Conservation (phyloP, 163 green algal genomes). For the Prototheca stagnorum region DNA sequence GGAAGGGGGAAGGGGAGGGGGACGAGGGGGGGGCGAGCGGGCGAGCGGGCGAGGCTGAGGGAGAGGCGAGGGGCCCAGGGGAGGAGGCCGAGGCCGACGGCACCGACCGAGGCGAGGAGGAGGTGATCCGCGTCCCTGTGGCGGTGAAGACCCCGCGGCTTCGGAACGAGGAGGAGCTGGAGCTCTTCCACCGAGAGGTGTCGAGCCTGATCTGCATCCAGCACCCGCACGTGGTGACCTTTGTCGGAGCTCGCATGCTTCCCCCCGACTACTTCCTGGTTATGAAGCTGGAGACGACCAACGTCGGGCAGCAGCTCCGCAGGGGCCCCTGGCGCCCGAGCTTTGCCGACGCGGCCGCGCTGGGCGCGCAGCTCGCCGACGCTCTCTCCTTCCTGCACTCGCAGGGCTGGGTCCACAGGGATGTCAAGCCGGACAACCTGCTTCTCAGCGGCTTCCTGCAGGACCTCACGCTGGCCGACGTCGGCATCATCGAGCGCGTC, state of each 20-base stretch:
- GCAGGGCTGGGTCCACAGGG: conserved; percentile 56
- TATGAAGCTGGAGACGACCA: conserved; percentile 31
- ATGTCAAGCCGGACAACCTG: conserved; percentile 80
- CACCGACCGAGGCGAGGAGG: no score
- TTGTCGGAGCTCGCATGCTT: conserved; percentile 35
- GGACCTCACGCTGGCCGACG: conserved; percentile 34
- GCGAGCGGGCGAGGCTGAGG: no score
- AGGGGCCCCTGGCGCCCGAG: conserved; percentile 21
- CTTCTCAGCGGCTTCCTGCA: conserved; percentile 22
- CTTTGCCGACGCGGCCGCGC: conserved; percentile 5
- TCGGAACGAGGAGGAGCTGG: conserved; percentile 37
- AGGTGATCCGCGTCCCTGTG: no score
- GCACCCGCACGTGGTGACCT: conserved; percentile 35
- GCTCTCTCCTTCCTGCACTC: conserved; percentile 37
- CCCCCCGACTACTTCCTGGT: conserved; percentile 53
- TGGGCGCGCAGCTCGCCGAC: conserved; percentile 28
- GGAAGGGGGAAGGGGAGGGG: no score
- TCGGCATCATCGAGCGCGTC: conserved; percentile 39
- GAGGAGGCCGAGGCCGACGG: no score
- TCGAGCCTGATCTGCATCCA: conserved; percentile 24
- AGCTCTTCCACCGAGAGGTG: conserved; percentile 49
- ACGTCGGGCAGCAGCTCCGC: conserved; percentile 28
- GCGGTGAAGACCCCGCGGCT: conserved; percentile 54
- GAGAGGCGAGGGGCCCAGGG: no score
- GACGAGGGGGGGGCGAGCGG: no score